These are phyloP conservation scores for Aspergillus sclerotioniger DNA, from an alignment of 495 filamentous ascomycete genomes.

Conservation along the genomic window DNA sequence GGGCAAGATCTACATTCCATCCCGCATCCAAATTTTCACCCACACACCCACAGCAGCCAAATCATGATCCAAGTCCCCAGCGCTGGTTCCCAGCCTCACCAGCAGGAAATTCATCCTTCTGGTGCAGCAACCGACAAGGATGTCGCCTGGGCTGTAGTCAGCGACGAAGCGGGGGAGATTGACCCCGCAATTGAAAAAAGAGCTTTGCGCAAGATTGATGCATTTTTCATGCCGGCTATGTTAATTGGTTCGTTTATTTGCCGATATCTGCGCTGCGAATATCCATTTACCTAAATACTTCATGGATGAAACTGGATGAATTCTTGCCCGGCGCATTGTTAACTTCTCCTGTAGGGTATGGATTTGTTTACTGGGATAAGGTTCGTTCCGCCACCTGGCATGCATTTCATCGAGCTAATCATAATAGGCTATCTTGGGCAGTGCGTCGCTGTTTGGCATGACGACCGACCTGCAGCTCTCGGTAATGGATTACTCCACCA, in stretches of 20 bases:
- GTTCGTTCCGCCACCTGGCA: constrained; percentile 27
- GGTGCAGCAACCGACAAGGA: constrained; percentile 36
- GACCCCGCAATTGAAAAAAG: constrained; percentile 51
- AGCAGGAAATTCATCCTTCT: not conserved
- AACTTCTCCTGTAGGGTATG: constrained; percentile 46
- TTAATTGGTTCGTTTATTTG: constrained; percentile 46
- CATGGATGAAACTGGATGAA: not conserved
- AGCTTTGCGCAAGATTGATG: constrained; percentile 70
- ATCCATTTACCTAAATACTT: not conserved
- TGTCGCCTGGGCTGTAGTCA: constrained; percentile 39
- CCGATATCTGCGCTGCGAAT: not conserved
- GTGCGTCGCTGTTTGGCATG: constrained; percentile 72
- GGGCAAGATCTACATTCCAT: not conserved
- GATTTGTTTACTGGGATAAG: constrained; percentile 78
- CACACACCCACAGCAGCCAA: not conserved
- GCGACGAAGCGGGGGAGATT: constrained; percentile 50
- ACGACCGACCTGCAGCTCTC: constrained; percentile 61
- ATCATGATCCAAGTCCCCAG: constrained; percentile 25
- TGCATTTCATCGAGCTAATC: constrained; percentile 5
- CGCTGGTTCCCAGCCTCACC: not conserved
- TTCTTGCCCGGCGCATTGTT: too few relatives aligned
- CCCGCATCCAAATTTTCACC: not conserved
- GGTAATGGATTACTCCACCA: constrained; percentile 50
- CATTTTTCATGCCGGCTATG: constrained; percentile 70
- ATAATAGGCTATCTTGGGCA: constrained; percentile 68